Base-by-base conservation (phyloP, 257 asterid species). In the Primulina tabacum region DNA sequence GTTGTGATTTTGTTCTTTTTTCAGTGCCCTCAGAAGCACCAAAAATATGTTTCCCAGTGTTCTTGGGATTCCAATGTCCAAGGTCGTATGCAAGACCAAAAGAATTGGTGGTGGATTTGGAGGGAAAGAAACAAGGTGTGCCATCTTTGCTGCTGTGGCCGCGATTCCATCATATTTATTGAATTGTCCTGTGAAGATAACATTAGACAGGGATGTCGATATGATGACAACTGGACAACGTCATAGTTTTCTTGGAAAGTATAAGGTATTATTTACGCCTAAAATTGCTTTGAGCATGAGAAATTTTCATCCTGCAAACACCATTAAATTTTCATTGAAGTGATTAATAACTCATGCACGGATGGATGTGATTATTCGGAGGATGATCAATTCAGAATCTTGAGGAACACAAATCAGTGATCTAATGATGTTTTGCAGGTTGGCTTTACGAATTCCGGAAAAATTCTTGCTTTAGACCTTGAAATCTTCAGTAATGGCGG, bases 101-200 rank as follows among this genome's bases (percentile, higher is more conserved):
- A 81, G 99, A 85, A 86, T 93, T 63, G 99, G 97, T 24, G 99
- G 99, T 82, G 99, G 97, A 60, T 93, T 93, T 77, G 99, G 99
- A 71, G 99, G 99, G 68, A 93, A 93, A 85, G 99, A 93, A 75
- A 93, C 97, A 57, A 87, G 97, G 70, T 87, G 97, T 53, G 96
- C 90, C 77, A 68, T 82, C 50, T 29, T 93, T 81, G 95, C 97
- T 74, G 96, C 92, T 21, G 90, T 63, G 64, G 96, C 87, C 26
- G 87, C 99, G 24, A 74, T 90, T 75, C 97, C 99, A 52, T 89
- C 99, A n/a, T 93, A 87, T 79, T 67, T 90, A 69, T 80, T 93
- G 71, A 88, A 93, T 72, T 79, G 92, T 70, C 99, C 97, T 52
- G 97, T 93, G 74, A 93, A 90, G 84, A 62, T 93, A 75, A 86